phyloP scores from a whole-genome alignment of 352 stramenopile species.

The Globisporangium abappressorium region DNA sequence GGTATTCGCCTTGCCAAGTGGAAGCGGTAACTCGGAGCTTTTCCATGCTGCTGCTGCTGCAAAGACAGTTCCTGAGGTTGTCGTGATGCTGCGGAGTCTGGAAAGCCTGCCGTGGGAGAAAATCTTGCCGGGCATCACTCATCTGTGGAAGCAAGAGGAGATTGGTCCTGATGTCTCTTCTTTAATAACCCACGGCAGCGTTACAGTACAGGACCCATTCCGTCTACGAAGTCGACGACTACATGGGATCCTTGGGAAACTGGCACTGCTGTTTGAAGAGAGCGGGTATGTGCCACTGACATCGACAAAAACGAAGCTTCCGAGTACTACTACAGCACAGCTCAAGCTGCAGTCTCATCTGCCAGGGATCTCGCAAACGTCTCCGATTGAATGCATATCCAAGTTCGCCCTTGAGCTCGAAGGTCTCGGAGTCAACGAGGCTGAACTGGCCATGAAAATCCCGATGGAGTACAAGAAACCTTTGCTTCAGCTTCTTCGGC shows the following conservation, averaged over 20 bases:
- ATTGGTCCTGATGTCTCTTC: background rate
- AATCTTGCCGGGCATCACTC: conserved; percentile 13
- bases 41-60: background rate
- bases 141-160: conserved; percentile 4
- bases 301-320: no score
- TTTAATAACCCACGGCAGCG: background rate
- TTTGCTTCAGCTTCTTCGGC: conserved; percentile 22
- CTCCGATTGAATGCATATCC: conserved; percentile 5
- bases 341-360: no score
- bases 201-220: background rate
- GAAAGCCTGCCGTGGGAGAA: conserved; percentile 20
- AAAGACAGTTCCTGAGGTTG: conserved; percentile 24
- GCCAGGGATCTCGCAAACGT: background rate
- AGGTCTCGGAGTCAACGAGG: background rate
- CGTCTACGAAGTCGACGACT: background rate
- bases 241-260: conserved; percentile 1
- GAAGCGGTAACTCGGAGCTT: background rate
- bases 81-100: conserved; percentile 15
- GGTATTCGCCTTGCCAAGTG: conserved; percentile 9
- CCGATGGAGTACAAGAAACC: conserved; percentile 25
- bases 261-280: conserved; percentile 8
- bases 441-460: background rate
- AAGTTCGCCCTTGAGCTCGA: conserved; percentile 17
- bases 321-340: no score
- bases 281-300: background rate